Evolutionary conservation across 768 basidiomycete genomes (phyloP).

Genomic region (Suillus placidus): DNA sequence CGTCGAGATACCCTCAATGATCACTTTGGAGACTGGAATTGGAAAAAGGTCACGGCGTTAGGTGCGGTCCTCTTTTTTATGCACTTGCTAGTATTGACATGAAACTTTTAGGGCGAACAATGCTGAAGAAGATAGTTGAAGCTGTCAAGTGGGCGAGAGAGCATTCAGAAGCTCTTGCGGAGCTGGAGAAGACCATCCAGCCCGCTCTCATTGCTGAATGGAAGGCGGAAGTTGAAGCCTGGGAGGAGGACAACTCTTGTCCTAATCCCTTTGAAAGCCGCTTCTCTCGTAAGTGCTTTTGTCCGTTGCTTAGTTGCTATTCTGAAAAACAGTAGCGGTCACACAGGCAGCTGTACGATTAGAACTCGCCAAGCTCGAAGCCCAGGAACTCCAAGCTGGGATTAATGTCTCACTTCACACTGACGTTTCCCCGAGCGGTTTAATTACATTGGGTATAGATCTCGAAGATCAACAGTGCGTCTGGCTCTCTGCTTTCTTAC

Average conservation of each 20-base stretch:
- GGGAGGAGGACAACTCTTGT: conserved; percentile 23
- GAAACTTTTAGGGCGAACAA: not conserved
- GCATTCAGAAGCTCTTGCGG: conserved; percentile 1
- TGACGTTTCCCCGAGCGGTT: conserved; percentile 10
- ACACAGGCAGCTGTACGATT: conserved; percentile 6
- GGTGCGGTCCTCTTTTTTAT: conserved; percentile 18
- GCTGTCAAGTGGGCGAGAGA: conserved; percentile 1
- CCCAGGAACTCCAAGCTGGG: not conserved
- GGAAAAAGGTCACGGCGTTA: conserved; percentile 33
- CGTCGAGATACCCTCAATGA: conserved; percentile 33
- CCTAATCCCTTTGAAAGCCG: conserved; percentile 25
- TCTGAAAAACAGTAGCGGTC: not conserved
- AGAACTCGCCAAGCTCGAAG: conserved; percentile 14
- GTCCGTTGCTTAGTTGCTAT: not conserved
- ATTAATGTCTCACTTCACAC: conserved; percentile 8
- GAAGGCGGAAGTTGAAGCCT: conserved; percentile 17
- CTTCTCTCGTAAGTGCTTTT: not conserved
- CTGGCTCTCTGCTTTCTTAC: not conserved
- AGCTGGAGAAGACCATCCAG: not conserved
- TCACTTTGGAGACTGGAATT: conserved; percentile 27
- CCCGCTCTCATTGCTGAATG: conserved; percentile 8
- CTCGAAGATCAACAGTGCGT: conserved; percentile 22
- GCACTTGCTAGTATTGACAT: not conserved
- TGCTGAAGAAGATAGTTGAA: conserved; percentile 4
- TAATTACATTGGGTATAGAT: conserved; percentile 18